Base-by-base conservation (phyloP, 2,329 filamentous ascomycete species). In the Paracorniculantispora psalliotae region DNA sequence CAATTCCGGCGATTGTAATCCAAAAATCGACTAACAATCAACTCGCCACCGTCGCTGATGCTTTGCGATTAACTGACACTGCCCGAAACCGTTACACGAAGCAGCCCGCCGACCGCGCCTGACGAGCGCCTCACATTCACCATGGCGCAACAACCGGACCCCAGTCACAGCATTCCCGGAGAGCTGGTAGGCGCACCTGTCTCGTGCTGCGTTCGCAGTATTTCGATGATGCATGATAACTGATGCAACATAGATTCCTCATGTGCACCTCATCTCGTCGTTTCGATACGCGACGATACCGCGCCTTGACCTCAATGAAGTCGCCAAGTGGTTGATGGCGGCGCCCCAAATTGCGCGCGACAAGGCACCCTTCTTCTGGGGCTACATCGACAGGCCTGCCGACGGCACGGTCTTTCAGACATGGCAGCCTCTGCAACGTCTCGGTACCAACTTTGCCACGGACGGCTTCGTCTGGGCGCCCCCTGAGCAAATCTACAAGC, bases 391-490 rank as follows among this genome's bases (percentile, higher is more conserved):
- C 67, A 83, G 86, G 56, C 93, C 93, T 12, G 81, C 81, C 55
- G 91, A 96, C 73, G 92, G 92, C 59, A 88, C 87, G 9, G 83
- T 96, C 47, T 84, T 94, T 70, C 80, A 97, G 63, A 89, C 89
- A 55, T 97, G 93, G 93, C 92, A 97, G 72, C 89, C 93, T 2
- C 79, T 89, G 55, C 82, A 87, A 66, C 83, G 87, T 60, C 74
- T 90, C 58, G 85, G 84, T 4, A 86, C 83, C 1, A 88, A 86
- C 67, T 96, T 92, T 70, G 87, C 93, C 9, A 96, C 89, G 37
- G 93, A 99, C 77, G 94, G 94, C 49, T 96, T 92, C 71, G 81
- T 97, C 19, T 99, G 92, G 92, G 87, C 87, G 17, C 89, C 92
- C 65, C 83, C 85, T 6, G 93, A 99, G 75, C 81, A 87, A 56